Percentiles rank a stretch among this genome's conserved stretches.
phyloP scores from a whole-genome alignment of 352 stramenopile species.

The Globisporangium cederbergense region DNA sequence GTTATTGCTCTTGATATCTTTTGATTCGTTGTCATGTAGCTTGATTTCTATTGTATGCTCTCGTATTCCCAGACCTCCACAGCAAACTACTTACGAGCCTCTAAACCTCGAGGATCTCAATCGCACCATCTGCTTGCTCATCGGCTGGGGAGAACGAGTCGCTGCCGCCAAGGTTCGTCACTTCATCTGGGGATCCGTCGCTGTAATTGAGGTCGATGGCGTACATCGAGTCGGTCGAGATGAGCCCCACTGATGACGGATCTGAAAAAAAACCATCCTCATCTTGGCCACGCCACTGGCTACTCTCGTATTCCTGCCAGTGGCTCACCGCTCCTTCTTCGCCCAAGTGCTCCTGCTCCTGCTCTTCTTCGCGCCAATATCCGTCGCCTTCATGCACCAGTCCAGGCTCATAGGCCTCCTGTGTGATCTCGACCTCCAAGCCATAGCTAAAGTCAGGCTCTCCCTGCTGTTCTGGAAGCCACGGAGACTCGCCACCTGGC shows the following conservation, averaged over 20 bases:
- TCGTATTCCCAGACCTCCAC: background rate
- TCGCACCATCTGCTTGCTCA: background rate
- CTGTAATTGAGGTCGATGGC: constrained; percentile 42
- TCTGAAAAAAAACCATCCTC: background rate
- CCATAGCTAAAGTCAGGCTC: too few relatives aligned
- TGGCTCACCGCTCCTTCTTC: background rate
- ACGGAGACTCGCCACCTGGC: background rate
- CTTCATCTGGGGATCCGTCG: constrained; percentile 11
- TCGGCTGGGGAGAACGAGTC: constrained; percentile 13
- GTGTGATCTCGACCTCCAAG: background rate
- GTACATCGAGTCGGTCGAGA: constrained; percentile 53
- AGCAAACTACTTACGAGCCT: background rate
- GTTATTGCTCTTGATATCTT: background rate
- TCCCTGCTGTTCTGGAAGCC: background rate
- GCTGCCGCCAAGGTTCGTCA: background rate
- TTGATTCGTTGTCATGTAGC: background rate
- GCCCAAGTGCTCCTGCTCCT: background rate
- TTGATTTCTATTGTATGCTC: background rate
- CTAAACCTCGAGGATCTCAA: background rate
- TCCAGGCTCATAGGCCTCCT: background rate
- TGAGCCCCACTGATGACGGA: constrained; percentile 13
- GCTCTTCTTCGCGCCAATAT: background rate
- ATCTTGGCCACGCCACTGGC: background rate
- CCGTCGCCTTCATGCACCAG: background rate
- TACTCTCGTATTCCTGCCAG: background rate